A percentile compares a stretch with the other conserved stretches of the same genome.
phyloP scores from a whole-genome alignment of 768 basidiomycete species.

The Saitozyma sp. region DNA sequence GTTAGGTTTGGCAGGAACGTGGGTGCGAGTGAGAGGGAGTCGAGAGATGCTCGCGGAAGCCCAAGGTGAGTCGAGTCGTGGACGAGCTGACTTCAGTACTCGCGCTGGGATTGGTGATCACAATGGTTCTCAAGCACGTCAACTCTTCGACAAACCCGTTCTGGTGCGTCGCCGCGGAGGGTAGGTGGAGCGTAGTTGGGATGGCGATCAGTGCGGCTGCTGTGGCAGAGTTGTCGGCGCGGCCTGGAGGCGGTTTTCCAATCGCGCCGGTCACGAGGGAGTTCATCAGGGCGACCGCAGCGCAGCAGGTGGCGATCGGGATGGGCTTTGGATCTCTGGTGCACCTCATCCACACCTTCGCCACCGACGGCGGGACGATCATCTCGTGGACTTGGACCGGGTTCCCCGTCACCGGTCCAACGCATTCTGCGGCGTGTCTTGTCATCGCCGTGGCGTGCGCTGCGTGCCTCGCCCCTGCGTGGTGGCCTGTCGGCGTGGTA shows the following conservation, averaged over 20 bases:
- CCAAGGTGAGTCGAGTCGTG: conserved; percentile 29
- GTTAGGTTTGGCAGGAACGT: conserved; percentile 60
- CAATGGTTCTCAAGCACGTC: conserved; percentile 70
- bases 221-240: too few species aligned
- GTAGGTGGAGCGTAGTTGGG: too few species aligned
- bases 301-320: conserved; percentile 8
- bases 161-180: conserved; percentile 59
- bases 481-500: conserved; percentile 55
- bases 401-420: conserved; percentile 71
- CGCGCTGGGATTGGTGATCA: conserved; percentile 66
- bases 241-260: too few species aligned
- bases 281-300: too few species aligned
- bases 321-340: conserved; percentile 52
- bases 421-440: conserved; percentile 66
- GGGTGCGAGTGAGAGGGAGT: conserved; percentile 57
- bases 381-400: conserved; percentile 89
- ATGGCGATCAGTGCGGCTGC: too few species aligned
- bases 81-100: conserved; percentile 57
- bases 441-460: conserved; percentile 61
- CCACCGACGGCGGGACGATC: conserved; percentile 74
- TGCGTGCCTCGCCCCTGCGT: neutral
- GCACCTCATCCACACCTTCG: conserved; percentile 70
- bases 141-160: conserved; percentile 84
- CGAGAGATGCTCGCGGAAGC: conserved; percentile 38
- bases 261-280: too few species aligned